Evolutionary conservation across 1,139 yeast genomes (phyloP).

Genomic region (Debaryomyces coudertii): DNA sequence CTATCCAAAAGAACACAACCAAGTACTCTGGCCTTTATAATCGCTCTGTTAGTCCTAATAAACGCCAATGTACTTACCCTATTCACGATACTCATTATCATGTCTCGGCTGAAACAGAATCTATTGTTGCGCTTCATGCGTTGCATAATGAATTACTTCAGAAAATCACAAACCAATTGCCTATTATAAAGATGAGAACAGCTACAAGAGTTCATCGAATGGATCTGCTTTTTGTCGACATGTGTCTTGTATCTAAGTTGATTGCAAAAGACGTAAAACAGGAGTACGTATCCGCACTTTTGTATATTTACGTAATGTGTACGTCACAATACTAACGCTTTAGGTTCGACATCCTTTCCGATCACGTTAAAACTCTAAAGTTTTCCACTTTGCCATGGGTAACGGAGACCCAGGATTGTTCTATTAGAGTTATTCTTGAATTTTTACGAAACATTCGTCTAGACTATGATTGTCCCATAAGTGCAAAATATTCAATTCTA

Average conservation of each 20-base stretch:
- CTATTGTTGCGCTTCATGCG: not conserved
- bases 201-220: not conserved
- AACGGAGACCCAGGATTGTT: constrained; percentile 6
- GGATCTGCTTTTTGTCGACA: constrained; percentile 1
- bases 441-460: constrained; percentile 11
- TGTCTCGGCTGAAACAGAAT: not conserved
- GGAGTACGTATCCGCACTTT: not conserved
- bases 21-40: not conserved
- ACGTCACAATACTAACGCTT: not conserved
- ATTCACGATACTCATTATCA: not conserved
- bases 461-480: constrained; percentile 2
- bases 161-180: not conserved
- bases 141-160: not conserved
- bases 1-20: not conserved
- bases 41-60: not conserved
- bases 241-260: constrained; percentile 1
- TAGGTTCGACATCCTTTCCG: constrained; percentile 1
- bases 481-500: constrained; percentile 4
- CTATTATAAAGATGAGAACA: not conserved
- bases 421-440: constrained; percentile 13
- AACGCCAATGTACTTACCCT: not conserved
- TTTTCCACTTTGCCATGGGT: not conserved
- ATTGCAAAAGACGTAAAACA: not conserved
- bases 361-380: not conserved
- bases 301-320: not conserved